A percentile compares a stretch with the other conserved stretches of the same genome.
These are phyloP conservation scores for Mortierella alpina DNA, from an alignment of 192 early-diverging fungal genomes.

Conservation along the genomic window DNA sequence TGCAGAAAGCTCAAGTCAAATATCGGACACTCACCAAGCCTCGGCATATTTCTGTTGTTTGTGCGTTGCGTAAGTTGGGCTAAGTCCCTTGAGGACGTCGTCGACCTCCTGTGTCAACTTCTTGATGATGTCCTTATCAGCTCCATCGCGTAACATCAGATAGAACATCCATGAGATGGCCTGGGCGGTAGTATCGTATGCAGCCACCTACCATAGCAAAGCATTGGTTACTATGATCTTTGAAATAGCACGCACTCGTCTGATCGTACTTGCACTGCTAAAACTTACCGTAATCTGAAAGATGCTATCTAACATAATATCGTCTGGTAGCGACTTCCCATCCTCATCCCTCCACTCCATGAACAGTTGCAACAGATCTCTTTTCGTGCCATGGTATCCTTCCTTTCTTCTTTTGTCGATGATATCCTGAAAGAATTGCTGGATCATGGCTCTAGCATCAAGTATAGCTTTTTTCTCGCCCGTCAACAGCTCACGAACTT, in stretches of 20 bases:
- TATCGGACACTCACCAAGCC: slow-evolving; percentile 6
- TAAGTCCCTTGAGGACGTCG: background rate
- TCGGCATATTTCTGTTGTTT: slow-evolving; percentile 18
- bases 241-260: too few relatives aligned
- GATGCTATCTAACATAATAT: slow-evolving; percentile 48
- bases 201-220: background rate
- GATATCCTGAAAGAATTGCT: slow-evolving; percentile 10
- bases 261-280: too few relatives aligned
- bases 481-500: slow-evolving; percentile 18
- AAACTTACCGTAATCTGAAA: slow-evolving; percentile 29
- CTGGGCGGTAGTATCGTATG: slow-evolving; percentile 8
- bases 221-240: background rate
- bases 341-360: slow-evolving; percentile 38
- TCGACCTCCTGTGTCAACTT: slow-evolving; percentile 37
- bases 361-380: slow-evolving; percentile 53
- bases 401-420: slow-evolving; percentile 27
- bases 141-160: slow-evolving; percentile 16
- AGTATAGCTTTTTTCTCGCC: background rate
- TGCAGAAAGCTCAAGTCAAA: background rate
- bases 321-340: slow-evolving; percentile 24
- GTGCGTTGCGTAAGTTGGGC: background rate
- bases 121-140: slow-evolving; percentile 34
- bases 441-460: slow-evolving; percentile 2
- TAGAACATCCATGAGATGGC: slow-evolving; percentile 61
- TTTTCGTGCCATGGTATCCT: background rate